phyloP scores from a whole-genome alignment of 306 rosid species.

The Prosopis cineraria region DNA sequence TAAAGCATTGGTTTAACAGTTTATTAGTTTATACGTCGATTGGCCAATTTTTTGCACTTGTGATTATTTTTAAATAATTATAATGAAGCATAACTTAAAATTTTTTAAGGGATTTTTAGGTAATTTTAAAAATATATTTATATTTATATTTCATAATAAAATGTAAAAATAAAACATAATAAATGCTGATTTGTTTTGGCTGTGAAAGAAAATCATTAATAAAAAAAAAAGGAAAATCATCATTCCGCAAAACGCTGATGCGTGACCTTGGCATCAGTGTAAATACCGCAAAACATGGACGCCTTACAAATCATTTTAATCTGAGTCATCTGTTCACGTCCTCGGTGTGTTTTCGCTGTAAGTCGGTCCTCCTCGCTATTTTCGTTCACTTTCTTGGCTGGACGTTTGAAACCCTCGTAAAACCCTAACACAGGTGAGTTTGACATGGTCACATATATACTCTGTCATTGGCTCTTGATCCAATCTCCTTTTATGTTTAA shows the following conservation, averaged over 20 bases:
- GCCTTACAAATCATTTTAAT: neutral
- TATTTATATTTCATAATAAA: too few species aligned
- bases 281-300: neutral
- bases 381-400: neutral
- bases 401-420: conserved; percentile 30
- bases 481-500: neutral
- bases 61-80: too few species aligned
- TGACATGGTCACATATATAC: neutral
- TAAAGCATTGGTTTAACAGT: too few species aligned
- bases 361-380: neutral
- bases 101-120: too few species aligned
- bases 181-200: too few species aligned
- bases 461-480: neutral
- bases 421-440: conserved; percentile 44
- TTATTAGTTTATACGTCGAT: too few species aligned
- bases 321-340: neutral
- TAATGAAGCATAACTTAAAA: neutral
- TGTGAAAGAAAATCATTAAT: neutral
- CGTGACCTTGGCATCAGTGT: neutral
- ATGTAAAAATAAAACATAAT: too few species aligned
- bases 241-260: too few species aligned
- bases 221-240: too few species aligned
- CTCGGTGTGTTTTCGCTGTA: neutral
- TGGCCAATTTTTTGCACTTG: too few species aligned
- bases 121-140: too few species aligned